Percentiles rank a stretch among this genome's conserved stretches.
Evolutionary conservation across 306 rosid species (phyloP).

Genomic region (Rosa lucieae): DNA sequence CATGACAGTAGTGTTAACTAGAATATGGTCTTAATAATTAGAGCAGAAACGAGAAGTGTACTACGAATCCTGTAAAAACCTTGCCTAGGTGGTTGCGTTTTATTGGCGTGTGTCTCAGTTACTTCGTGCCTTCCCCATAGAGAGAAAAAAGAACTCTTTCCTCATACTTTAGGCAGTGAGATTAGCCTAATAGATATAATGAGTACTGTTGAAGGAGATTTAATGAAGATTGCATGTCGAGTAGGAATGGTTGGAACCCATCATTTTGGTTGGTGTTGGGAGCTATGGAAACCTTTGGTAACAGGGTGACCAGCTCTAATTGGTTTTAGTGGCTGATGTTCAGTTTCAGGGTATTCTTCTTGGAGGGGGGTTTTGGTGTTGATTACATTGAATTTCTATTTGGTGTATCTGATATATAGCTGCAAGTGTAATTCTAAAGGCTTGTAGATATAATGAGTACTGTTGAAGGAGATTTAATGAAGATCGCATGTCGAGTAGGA

Average conservation of each 20-base stretch:
- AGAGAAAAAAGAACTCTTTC: background rate
- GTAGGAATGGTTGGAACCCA: background rate
- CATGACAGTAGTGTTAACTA: background rate
- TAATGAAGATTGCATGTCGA: background rate
- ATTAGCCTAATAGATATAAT: background rate
- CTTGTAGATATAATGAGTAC: background rate
- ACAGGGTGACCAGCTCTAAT: background rate
- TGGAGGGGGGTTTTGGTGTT: background rate
- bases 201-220: background rate
- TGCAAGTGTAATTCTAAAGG: background rate
- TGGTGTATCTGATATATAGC: background rate
- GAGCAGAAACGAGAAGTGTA: background rate
- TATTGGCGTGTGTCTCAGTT: background rate
- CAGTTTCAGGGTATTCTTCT: background rate
- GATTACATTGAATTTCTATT: background rate
- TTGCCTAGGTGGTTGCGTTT: background rate
- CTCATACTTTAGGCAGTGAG: background rate
- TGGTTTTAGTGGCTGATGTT: background rate
- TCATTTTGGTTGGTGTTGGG: background rate
- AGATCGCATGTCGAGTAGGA: background rate
- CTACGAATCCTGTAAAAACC: background rate
- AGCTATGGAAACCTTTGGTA: background rate
- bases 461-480: background rate
- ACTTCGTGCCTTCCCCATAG: background rate
- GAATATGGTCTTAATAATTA: background rate